A percentile compares a stretch with the other conserved stretches of the same genome.
Conservation (phyloP, 73 alveolate species). For the Paramecium caudatum region DNA sequence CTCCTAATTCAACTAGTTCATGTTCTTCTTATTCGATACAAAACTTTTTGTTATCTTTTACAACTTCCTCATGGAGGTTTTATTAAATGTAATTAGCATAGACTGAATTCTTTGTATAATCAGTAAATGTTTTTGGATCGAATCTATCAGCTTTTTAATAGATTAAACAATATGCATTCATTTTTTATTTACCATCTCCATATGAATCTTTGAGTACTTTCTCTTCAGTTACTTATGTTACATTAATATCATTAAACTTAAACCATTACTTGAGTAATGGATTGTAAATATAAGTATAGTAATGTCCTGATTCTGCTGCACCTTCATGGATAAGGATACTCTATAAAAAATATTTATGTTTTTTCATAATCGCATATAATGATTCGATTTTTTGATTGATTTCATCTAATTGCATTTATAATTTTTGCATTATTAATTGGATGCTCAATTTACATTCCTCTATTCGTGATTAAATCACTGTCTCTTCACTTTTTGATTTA, state of each 20-base stretch:
- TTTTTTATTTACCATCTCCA: constrained; percentile 71
- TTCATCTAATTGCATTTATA: neutral
- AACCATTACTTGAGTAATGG: constrained; percentile 75
- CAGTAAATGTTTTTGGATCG: neutral
- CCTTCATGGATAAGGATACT: constrained; percentile 88
- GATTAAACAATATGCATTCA: constrained; percentile 60
- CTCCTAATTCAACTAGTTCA: constrained; percentile 55
- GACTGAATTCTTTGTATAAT: constrained; percentile 32
- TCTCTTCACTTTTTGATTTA: neutral
- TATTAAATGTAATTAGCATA: constrained; percentile 21
- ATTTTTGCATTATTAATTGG: neutral
- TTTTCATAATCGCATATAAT: constrained; percentile 57
- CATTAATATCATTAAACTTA: constrained; percentile 86
- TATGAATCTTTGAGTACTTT: constrained; percentile 77
- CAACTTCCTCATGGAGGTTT: constrained; percentile 38
- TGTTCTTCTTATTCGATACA: constrained; percentile 9
- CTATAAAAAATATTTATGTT: constrained; percentile 77
- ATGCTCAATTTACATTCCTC: constrained; percentile 28
- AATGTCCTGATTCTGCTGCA: constrained; percentile 88
- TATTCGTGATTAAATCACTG: neutral
- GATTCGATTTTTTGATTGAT: constrained; percentile 25
- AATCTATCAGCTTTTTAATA: constrained; percentile 14
- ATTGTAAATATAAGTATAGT: constrained; percentile 85
- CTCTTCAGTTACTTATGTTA: constrained; percentile 79
- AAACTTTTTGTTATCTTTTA: constrained; percentile 37